Percentiles rank a stretch among this genome's conserved stretches.
These are phyloP conservation scores for Maudiozyma turicensis DNA, from an alignment of 805 yeast species.

Conservation along the genomic window DNA sequence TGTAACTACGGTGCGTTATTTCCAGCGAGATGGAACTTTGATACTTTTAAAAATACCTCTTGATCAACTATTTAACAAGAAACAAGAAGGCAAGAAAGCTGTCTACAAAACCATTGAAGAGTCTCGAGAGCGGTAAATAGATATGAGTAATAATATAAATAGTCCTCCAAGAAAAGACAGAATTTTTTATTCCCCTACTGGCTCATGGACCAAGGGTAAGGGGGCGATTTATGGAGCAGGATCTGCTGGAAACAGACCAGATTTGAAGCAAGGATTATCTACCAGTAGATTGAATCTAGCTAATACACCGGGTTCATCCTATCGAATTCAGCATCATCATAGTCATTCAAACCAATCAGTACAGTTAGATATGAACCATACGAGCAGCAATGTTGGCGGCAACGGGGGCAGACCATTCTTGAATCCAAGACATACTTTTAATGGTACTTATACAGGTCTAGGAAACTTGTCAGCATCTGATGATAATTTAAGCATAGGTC, in stretches of 20 bases:
- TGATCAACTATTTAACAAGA: no score
- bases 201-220: background rate
- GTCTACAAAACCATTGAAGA: background rate
- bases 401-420: background rate
- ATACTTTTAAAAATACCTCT: no score
- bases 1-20: background rate
- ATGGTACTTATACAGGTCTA: background rate
- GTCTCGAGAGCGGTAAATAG: no score
- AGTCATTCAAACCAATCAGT: background rate
- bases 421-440: background rate
- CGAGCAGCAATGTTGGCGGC: background rate
- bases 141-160: background rate
- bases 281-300: background rate
- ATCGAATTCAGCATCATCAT: background rate
- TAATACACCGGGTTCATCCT: background rate
- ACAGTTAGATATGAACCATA: no score
- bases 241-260: conserved; percentile 1
- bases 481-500: background rate
- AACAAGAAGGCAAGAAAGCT: background rate
- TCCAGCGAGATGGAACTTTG: background rate
- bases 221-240: background rate
- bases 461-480: background rate
- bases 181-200: background rate
- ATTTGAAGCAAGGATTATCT: background rate
- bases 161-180: background rate